Evolutionary conservation across 177 flowering plant species (phyloP).

Genomic region (Vitis hybrid): DNA sequence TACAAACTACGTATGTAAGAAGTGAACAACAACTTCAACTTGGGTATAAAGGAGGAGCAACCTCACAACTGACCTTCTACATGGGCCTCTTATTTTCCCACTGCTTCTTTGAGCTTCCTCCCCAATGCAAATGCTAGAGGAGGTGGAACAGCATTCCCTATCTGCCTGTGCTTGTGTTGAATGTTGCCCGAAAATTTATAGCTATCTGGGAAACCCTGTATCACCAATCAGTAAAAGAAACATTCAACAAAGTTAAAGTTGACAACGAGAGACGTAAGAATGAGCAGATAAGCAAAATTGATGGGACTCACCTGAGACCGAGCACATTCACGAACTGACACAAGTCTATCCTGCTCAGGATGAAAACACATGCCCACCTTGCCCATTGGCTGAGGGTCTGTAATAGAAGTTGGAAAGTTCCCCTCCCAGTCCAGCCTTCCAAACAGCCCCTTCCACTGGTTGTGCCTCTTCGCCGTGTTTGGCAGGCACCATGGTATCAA

Average conservation of each 20-base stretch:
- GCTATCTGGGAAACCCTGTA: slow-evolving; percentile 85
- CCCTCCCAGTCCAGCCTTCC: slow-evolving; percentile 98
- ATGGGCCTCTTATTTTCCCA: slow-evolving; percentile 14
- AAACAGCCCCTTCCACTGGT: slow-evolving; percentile 92
- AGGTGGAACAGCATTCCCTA: slow-evolving; percentile 93
- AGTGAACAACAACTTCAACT: no score
- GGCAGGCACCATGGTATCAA: slow-evolving; percentile 96
- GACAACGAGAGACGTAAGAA: no score
- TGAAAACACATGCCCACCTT: slow-evolving; percentile 98
- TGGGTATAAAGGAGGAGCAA: no score
- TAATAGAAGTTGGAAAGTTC: slow-evolving; percentile 88
- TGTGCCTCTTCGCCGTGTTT: slow-evolving; percentile 86
- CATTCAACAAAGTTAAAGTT: no score
- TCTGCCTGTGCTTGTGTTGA: slow-evolving; percentile 73
- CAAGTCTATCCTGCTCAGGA: slow-evolving; percentile 89
- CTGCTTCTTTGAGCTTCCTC: slow-evolving; percentile 73
- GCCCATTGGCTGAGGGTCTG: slow-evolving; percentile 98
- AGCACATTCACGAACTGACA: slow-evolving; percentile 94
- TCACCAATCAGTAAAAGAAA: background rate
- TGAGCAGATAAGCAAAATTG: background rate
- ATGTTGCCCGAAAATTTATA: slow-evolving; percentile 69
- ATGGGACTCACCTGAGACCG: slow-evolving; percentile 67
- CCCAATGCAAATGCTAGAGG: slow-evolving; percentile 85
- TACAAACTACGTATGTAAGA: no score
- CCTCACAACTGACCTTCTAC: no score